A percentile compares a stretch with the other conserved stretches of the same genome.
phyloP scores from a whole-genome alignment of 164 flowering plant species.

The Macadamia tetraphylla region DNA sequence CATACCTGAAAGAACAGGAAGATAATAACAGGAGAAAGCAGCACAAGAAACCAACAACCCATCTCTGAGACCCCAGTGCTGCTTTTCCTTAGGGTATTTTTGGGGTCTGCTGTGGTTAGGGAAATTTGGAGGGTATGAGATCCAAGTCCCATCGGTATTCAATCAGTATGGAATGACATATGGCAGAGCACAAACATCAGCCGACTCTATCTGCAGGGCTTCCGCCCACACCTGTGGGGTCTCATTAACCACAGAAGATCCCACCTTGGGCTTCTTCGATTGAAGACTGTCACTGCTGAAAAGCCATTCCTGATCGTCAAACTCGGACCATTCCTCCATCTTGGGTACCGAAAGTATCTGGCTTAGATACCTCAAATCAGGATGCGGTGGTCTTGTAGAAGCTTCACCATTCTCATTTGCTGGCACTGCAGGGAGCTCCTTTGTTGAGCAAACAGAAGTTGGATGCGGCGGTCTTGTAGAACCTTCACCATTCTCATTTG shows the following conservation, averaged over 20 bases:
- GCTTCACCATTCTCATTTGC: slow-evolving; percentile 32
- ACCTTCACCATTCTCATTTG: neutral
- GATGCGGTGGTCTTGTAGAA: slow-evolving; percentile 56
- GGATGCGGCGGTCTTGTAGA: slow-evolving; percentile 25
- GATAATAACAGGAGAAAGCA: slow-evolving; percentile 23
- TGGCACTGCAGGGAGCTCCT: slow-evolving; percentile 11
- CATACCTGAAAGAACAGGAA: slow-evolving; percentile 22
- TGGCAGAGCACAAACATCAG: slow-evolving; percentile 68
- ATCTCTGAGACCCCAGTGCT: slow-evolving; percentile 10
- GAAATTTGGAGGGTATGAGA: neutral
- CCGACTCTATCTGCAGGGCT: slow-evolving; percentile 49
- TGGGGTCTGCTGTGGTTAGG: neutral
- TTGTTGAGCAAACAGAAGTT: slow-evolving; percentile 11
- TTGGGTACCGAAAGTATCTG: slow-evolving; percentile 55
- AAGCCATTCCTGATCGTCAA: slow-evolving; percentile 72
- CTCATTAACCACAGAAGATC: slow-evolving; percentile 21
- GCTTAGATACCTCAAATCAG: slow-evolving; percentile 52
- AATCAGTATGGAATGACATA: slow-evolving; percentile 79
- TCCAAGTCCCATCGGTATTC: slow-evolving; percentile 7
- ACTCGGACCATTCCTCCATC: slow-evolving; percentile 49
- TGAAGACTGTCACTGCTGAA: slow-evolving; percentile 19
- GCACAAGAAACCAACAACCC: slow-evolving; percentile 17
- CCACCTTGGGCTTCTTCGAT: slow-evolving; percentile 28
- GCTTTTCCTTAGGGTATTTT: slow-evolving; percentile 10
- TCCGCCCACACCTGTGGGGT: slow-evolving; percentile 60